These are phyloP conservation scores for Narthecium ossifragum DNA, from an alignment of 106 monocot species.

Conservation along the genomic window DNA sequence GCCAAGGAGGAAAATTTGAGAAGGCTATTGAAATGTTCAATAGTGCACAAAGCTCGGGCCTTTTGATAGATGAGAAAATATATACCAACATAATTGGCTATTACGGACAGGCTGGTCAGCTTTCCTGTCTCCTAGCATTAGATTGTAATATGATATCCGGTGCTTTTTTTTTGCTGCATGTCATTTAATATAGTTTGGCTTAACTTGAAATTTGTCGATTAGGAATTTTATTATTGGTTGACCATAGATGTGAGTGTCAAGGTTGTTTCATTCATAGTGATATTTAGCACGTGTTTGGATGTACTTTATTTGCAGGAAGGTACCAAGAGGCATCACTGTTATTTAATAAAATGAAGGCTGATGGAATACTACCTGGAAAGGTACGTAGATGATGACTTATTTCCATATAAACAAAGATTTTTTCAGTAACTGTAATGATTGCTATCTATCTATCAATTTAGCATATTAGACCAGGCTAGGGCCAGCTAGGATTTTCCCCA, in stretches of 20 bases:
- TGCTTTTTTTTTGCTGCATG: neutral
- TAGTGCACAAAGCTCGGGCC: conserved; percentile 40
- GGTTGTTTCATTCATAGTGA: neutral
- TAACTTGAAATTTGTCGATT: neutral
- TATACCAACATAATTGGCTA: conserved; percentile 94
- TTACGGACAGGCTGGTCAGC: conserved; percentile 81
- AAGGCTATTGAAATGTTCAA: conserved; percentile 87
- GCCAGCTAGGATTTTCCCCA: neutral
- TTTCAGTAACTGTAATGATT: neutral
- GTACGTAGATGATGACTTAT: conserved; percentile 39
- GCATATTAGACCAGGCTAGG: neutral
- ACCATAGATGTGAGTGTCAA: too few species aligned
- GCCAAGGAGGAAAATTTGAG: conserved; percentile 79
- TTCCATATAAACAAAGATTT: neutral
- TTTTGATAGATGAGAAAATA: conserved; percentile 72
- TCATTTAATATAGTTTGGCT: neutral
- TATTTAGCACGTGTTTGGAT: neutral
- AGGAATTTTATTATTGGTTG: neutral
- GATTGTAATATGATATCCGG: neutral
- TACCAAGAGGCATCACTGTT: conserved; percentile 62
- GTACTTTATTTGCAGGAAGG: conserved; percentile 43
- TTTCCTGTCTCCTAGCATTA: neutral
- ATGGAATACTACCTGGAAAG: conserved; percentile 89
- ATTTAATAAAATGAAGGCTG: conserved; percentile 76
- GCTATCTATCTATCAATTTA: neutral